phyloP scores from a whole-genome alignment of 768 basidiomycete species.

The Polyporus arcularius region DNA sequence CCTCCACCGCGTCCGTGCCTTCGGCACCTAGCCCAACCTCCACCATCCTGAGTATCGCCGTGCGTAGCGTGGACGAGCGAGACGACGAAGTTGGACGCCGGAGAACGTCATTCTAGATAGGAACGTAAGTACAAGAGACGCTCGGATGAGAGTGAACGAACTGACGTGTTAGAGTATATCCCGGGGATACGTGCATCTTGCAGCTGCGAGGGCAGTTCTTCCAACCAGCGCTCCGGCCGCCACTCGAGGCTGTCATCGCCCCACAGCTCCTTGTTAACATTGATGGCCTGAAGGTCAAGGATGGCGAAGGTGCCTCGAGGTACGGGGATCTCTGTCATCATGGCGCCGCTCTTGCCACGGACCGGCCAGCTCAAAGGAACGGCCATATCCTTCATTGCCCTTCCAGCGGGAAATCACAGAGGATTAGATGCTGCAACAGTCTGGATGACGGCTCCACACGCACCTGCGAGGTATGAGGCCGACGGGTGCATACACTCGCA shows the following conservation, averaged over 20 bases:
- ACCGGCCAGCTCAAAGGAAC: constrained; percentile 54
- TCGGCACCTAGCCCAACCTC: too few relatives aligned
- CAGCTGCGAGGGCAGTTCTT: constrained; percentile 1
- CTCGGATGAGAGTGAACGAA: constrained; percentile 7
- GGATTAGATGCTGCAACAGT: too few relatives aligned
- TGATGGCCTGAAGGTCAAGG: constrained; percentile 45
- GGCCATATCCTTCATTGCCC: constrained; percentile 43
- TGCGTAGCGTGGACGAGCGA: too few relatives aligned
- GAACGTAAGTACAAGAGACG: not conserved
- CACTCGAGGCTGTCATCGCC: constrained; percentile 39
- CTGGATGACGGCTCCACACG: constrained; percentile 12
- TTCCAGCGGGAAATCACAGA: constrained; percentile 7
- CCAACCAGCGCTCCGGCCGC: constrained; percentile 38
- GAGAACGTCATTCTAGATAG: constrained; percentile 25
- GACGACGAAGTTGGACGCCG: too few relatives aligned
- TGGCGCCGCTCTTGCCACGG: constrained; percentile 38
- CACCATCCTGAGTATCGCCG: too few relatives aligned
- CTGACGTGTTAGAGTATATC: constrained; percentile 25
- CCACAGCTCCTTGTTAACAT: constrained; percentile 49
- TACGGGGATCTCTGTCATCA: constrained; percentile 41
- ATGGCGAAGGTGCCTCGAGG: constrained; percentile 46
- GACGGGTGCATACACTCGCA: constrained; percentile 43
- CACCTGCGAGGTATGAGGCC: not conserved
- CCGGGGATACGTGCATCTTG: constrained; percentile 13
- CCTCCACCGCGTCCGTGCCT: too few relatives aligned